Conservation (phyloP, 371 early-diverging fungal genomes). For the Rhizopus microsporus region DNA sequence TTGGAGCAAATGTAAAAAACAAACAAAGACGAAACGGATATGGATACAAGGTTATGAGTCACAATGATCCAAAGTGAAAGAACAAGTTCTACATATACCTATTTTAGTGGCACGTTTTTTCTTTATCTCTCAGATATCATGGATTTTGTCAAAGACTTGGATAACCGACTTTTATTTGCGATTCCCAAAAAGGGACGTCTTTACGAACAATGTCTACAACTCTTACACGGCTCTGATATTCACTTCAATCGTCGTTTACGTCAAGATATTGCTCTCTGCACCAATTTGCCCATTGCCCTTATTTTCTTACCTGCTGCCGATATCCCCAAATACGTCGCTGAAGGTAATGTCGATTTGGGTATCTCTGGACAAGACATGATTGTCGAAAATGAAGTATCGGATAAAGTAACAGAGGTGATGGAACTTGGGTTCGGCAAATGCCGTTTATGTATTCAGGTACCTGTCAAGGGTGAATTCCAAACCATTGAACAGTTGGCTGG, state of each 20-base stretch:
- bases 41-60: too few relatives aligned
- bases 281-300: slow-evolving; percentile 91
- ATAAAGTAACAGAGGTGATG: slow-evolving; percentile 74
- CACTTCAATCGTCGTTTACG: slow-evolving; percentile 93
- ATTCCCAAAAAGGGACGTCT: slow-evolving; percentile 98
- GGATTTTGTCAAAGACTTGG: slow-evolving; percentile 70
- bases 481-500: slow-evolving; percentile 79
- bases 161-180: slow-evolving; percentile 86
- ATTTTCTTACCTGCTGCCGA: slow-evolving; percentile 96
- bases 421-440: slow-evolving; percentile 93
- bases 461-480: slow-evolving; percentile 51
- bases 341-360: slow-evolving; percentile 94
- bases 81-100: too few relatives aligned
- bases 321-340: slow-evolving; percentile 93
- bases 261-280: slow-evolving; percentile 93
- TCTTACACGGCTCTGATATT: slow-evolving; percentile 91
- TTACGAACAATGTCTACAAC: slow-evolving; percentile 82
- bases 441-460: slow-evolving; percentile 86
- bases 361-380: slow-evolving; percentile 96
- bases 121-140: slow-evolving; percentile 27
- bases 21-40: too few relatives aligned
- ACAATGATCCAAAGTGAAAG: too few relatives aligned
- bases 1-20: background rate
- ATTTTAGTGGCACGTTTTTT: background rate
- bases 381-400: slow-evolving; percentile 74